Base-by-base conservation (phyloP, 208 protist genomes). In the Acanthamoeba polyphaga region DNA sequence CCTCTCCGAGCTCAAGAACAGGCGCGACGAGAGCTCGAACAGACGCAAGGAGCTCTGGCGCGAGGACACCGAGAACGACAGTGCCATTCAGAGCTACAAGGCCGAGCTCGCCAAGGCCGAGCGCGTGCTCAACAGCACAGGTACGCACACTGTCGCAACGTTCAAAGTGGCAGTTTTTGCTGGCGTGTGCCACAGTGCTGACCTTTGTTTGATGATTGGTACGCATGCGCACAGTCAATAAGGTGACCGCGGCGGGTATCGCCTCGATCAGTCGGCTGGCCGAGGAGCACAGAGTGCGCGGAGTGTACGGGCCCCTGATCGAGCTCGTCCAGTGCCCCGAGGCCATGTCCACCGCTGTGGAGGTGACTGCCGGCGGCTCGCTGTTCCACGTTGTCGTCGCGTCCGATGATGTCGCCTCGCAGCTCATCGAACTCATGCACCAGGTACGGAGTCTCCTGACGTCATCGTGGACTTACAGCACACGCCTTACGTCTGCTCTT, bases 331-430 rank as follows among this genome's bases (percentile, higher is more conserved):
- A 92, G 1, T 98, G 98, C 10, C n/a, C 27, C 27, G 58, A 95
- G 2, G 32, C 29, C 19, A 46, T 76, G 17, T 96, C 98, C 55
- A 98, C 97, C 3, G 98, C 99, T 6, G 97, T 99, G 6, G 99
- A 99, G 55, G 98, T 99, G 6, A 98, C 98, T 10, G 99, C 98
- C 38, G 99, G 98, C 22, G 99, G 99, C 95, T 95, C 49, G 94
- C 97, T 99, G 3, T 99, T 99, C 96, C 98, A 99, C 96, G 97
- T 99, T 32, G 99, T 99, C 10, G 99, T 99, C 19, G 99, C 99
- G 92, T 98, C 96, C 13, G 99, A 99, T 53, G 82, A 96, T 1
- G 95, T 97, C 3, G 98, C 99, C 70, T 96, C 97, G 3, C 95
- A 96, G 17, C 85, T 99, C 24, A 96, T 99, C 0, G 96, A 98